These are phyloP conservation scores for Colletotrichum sp. DNA, from an alignment of 2,329 filamentous ascomycete genomes.

Conservation along the genomic window DNA sequence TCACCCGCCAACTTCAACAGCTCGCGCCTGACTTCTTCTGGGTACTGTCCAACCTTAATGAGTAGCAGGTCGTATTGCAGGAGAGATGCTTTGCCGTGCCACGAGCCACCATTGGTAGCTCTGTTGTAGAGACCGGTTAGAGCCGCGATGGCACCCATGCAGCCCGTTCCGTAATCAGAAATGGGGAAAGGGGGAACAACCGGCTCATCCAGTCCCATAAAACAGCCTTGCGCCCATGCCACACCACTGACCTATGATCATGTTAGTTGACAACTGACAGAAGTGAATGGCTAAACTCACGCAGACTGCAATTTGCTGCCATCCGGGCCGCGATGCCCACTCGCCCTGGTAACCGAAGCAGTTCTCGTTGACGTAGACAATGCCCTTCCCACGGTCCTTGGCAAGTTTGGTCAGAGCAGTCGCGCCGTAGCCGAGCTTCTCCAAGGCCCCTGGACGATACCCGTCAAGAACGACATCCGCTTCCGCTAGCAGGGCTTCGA, in stretches of 20 bases:
- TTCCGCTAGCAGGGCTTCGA: constrained; percentile 64
- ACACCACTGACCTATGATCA: constrained; percentile 49
- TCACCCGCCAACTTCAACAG: constrained; percentile 53
- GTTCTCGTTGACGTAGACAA: constrained; percentile 73
- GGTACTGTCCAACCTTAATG: constrained; percentile 64
- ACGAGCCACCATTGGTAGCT: constrained; percentile 68
- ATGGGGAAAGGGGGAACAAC: constrained; percentile 71
- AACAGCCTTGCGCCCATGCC: constrained; percentile 66
- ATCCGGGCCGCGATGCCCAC: constrained; percentile 69
- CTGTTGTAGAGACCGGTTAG: constrained; percentile 68
- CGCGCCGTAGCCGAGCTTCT: constrained; percentile 67
- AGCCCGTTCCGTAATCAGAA: constrained; percentile 73
- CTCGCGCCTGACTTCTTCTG: constrained; percentile 54
- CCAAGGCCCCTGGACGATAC: constrained; percentile 70
- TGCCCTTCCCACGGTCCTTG: constrained; percentile 61
- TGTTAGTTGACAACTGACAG: not conserved
- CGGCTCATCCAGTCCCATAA: constrained; percentile 66
- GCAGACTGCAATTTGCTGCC: constrained; percentile 76
- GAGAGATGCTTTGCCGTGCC: constrained; percentile 67
- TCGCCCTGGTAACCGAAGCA: constrained; percentile 69
- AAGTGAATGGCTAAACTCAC: constrained; percentile 32
- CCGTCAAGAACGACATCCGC: constrained; percentile 72
- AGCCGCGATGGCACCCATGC: constrained; percentile 72
- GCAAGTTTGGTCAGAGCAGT: constrained; percentile 58
- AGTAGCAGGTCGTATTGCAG: constrained; percentile 73